Conservation (phyloP, 139 green algal genomes). For the Tetradesmus lagerheimii region DNA sequence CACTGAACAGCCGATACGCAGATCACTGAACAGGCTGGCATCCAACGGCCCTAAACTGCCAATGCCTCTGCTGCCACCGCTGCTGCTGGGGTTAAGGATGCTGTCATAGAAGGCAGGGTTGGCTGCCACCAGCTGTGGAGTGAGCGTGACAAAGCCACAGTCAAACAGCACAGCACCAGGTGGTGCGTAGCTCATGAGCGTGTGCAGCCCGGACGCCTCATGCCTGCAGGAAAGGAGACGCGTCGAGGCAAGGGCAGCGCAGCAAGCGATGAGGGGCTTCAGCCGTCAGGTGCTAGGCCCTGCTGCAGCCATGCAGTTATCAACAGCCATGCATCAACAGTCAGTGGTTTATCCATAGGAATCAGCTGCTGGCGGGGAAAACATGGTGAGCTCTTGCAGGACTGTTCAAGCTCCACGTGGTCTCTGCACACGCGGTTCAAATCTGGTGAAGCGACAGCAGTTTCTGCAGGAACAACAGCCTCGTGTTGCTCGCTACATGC, state of each 20-base stretch:
- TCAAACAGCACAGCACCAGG: neutral
- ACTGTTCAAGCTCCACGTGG: neutral
- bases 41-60: neutral
- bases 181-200: neutral
- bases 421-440: no score
- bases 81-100: neutral
- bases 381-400: neutral
- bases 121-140: neutral
- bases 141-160: slow-evolving; percentile 5
- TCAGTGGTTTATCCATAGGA: no score
- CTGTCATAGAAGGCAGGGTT: neutral
- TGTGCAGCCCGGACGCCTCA: slow-evolving; percentile 21
- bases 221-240: neutral
- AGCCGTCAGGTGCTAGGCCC: no score
- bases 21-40: neutral
- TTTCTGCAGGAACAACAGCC: neutral
- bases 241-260: neutral
- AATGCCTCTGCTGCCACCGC: neutral
- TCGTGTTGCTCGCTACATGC: neutral
- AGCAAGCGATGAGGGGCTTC: neutral
- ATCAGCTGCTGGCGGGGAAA: neutral
- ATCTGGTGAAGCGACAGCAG: no score
- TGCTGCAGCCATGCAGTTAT: no score
- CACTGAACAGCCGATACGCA: slow-evolving; percentile 16
- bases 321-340: no score